Evolutionary conservation across 2,329 filamentous ascomycete species (phyloP), one percentile per base, ranked within the genome.

Genomic region (Trichoderma koningiopsis): DNA sequence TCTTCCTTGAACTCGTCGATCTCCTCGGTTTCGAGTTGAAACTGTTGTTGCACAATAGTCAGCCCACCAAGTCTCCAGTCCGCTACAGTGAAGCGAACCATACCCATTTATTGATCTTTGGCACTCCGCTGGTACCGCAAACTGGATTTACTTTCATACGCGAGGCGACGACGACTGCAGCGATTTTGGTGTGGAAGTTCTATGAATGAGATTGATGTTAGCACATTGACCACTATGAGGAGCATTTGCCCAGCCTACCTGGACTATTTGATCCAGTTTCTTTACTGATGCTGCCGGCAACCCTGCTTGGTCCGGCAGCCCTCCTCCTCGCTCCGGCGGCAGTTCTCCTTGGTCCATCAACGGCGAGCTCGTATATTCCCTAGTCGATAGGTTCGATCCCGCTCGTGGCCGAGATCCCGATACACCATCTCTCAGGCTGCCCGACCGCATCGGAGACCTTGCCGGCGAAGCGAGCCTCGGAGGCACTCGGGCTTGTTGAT

Each of bases 21-120:
- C 75, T 99, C 96, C 75, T 97, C 92, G 56, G 97, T 91, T 73
- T 97, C 92, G 74, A 97, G 89, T 83, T 97, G 96, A 81, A 97
- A 99, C 96, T 98, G 76, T 57, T 98, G 76, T 58, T 61, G 37
- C 74, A 67, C 24, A 40, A 67, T 11, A 35, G 64, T 67, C 55
- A 67, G 64, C 35, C 29, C 31, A 31, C n/a, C 10, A 37, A 10
- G 14, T 59, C 43, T 37, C n/a, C 31, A 55, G 33, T 31, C 47
- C 22, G 16, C 16, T 2, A 3, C 22, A 40, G 16, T 7, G 13
- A 31, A 40, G 22, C 14, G 57, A 55, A 83, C 7, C 90, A 71
- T 86, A 95, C 93, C 93, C 93, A 97, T 88, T 92, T 93, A 78
- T 96, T 96, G 62, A 91, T 86, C 79, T 90, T 91, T 72, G 88